Conservation (phyloP, 495 filamentous ascomycete species). For the Talaromyces liani region DNA sequence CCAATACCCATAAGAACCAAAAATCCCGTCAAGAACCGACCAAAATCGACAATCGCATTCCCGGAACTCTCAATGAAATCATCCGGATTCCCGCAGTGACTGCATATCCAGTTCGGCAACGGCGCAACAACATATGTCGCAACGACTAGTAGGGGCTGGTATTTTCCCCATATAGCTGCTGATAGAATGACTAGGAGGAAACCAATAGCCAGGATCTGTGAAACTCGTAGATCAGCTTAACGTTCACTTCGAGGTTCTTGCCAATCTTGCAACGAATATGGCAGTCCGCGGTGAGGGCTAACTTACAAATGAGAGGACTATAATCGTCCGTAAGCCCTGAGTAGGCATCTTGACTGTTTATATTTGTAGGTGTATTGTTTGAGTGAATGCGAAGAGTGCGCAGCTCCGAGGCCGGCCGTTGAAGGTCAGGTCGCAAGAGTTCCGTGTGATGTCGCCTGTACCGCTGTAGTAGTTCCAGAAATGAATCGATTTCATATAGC, state of each 20-base stretch:
- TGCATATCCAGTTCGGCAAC: slow-evolving; percentile 91
- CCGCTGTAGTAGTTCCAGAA: not conserved
- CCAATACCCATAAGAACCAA: slow-evolving; percentile 97
- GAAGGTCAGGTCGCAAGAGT: not conserved
- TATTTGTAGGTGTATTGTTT: not conserved
- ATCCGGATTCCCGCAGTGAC: slow-evolving; percentile 82
- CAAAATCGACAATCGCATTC: slow-evolving; percentile 79
- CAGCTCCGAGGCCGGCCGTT: not conserved
- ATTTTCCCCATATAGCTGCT: slow-evolving; percentile 86
- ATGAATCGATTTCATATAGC: not conserved
- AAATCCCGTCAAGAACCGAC: slow-evolving; percentile 90
- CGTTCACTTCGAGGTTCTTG: not conserved
- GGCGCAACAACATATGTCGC: slow-evolving; percentile 92
- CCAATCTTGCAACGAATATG: not conserved
- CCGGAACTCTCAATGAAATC: slow-evolving; percentile 88
- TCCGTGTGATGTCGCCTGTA: not conserved
- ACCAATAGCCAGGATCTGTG: slow-evolving; percentile 86
- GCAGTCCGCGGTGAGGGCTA: not conserved
- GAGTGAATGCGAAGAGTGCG: not conserved
- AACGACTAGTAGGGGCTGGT: slow-evolving; percentile 89
- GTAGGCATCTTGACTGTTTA: slow-evolving; percentile 7
- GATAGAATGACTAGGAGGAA: slow-evolving; percentile 99
- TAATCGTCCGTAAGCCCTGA: slow-evolving; percentile 58
- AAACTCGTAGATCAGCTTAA: slow-evolving; percentile 4
- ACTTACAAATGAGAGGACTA: slow-evolving; percentile 90